A percentile compares a stretch with the other conserved stretches of the same genome.
phyloP scores from a whole-genome alignment of 345 rosid species.

The Carallia pectinifolia region DNA sequence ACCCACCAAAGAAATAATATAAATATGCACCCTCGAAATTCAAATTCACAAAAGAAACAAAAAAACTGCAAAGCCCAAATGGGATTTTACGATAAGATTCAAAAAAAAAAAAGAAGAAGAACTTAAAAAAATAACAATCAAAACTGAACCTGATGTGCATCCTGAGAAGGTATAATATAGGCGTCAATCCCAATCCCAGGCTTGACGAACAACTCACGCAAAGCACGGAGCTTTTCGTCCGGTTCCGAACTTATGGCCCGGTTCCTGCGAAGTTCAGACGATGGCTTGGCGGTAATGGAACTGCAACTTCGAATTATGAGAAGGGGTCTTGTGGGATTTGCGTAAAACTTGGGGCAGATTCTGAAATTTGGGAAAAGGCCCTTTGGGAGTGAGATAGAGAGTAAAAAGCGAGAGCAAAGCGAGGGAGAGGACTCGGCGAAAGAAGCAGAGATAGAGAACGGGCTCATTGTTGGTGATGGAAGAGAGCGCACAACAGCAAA shows the following conservation, averaged over 20 bases:
- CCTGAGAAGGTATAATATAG: conserved; percentile 93
- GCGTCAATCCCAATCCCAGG: conserved; percentile 86
- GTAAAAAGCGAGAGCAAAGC: conserved; percentile 25
- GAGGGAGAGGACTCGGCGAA: conserved; percentile 32
- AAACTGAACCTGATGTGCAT: conserved; percentile 80
- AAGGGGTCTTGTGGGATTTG: conserved; percentile 22
- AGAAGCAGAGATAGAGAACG: conserved; percentile 43
- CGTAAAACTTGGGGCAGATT: conserved; percentile 19
- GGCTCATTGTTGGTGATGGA: conserved; percentile 45
- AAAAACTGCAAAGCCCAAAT: background rate
- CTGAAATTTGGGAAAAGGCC: conserved; percentile 32
- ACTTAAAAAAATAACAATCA: background rate
- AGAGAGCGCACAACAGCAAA: conserved; percentile 33
- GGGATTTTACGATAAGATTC: background rate
- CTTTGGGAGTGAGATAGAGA: conserved; percentile 35
- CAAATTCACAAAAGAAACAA: background rate
- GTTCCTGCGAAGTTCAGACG: conserved; percentile 55
- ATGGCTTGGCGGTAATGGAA: conserved; percentile 70
- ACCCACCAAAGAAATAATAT: background rate
- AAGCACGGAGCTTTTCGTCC: conserved; percentile 70
- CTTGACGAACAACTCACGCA: conserved; percentile 59
- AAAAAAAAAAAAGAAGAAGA: background rate
- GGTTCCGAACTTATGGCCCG: conserved; percentile 31
- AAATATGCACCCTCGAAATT: background rate
- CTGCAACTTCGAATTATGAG: conserved; percentile 42